phyloP scores from a whole-genome alignment of 345 rosid genomes.

The Salix dunnii region DNA sequence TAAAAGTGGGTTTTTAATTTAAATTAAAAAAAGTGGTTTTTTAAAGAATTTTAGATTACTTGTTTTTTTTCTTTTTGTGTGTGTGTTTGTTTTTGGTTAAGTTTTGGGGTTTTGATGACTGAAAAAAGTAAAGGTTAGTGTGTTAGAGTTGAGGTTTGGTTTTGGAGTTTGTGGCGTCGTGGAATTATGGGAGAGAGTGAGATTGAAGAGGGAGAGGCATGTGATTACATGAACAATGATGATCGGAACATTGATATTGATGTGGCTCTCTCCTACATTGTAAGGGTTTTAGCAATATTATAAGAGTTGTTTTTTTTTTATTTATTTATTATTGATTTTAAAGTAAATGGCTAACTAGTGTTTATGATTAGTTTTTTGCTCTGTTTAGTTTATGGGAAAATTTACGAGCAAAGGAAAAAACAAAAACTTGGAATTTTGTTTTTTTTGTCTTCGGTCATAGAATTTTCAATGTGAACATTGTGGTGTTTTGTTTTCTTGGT shows the following conservation, averaged over 20 bases:
- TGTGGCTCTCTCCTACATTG: slow-evolving; percentile 25
- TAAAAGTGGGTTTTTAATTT: not conserved
- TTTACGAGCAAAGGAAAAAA: not conserved
- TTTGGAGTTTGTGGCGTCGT: not conserved
- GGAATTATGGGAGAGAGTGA: slow-evolving; percentile 8
- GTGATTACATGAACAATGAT: not conserved
- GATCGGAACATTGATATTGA: slow-evolving; percentile 13
- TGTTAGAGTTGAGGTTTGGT: not conserved
- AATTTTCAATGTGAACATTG: not conserved
- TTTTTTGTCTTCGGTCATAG: not conserved
- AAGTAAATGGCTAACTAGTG: not conserved
- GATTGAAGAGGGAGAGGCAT: slow-evolving; percentile 14
- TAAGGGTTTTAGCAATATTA: slow-evolving; percentile 3
- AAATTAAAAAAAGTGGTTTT: not conserved
- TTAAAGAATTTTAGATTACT: not conserved
- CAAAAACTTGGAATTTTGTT: not conserved
- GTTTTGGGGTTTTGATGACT: not conserved
- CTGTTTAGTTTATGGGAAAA: not conserved
- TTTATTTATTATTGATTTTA: not conserved
- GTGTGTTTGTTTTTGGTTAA: not conserved
- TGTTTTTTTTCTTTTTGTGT: not conserved
- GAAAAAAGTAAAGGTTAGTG: not conserved
- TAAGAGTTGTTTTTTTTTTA: not conserved
- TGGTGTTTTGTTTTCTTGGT: not conserved
- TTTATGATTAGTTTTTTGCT: not conserved